Conservation (phyloP, 192 early-diverging fungal genomes). For the Podila clonocystis region DNA sequence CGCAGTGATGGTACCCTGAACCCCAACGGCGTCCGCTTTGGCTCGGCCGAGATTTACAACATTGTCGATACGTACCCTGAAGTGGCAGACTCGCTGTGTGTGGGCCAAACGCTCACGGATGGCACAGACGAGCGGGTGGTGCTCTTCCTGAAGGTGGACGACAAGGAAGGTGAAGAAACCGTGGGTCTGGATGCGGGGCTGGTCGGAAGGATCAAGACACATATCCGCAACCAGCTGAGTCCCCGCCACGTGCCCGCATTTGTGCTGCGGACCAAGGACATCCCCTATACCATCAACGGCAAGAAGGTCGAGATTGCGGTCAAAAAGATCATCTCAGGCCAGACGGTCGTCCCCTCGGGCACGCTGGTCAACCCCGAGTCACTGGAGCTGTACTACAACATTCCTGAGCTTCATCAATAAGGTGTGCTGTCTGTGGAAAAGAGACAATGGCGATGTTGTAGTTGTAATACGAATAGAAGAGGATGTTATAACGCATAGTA, state of each 20-base stretch:
- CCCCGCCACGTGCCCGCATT: slow-evolving; percentile 93
- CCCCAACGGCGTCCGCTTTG: slow-evolving; percentile 93
- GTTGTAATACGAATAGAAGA: too few relatives aligned
- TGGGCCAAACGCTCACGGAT: slow-evolving; percentile 83
- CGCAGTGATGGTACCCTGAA: slow-evolving; percentile 93
- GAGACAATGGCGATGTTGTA: not conserved
- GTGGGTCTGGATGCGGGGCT: slow-evolving; percentile 70
- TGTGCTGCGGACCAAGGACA: slow-evolving; percentile 79
- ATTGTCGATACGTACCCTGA: slow-evolving; percentile 85
- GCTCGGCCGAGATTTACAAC: slow-evolving; percentile 95
- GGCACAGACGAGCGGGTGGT: slow-evolving; percentile 92
- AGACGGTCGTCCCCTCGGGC: slow-evolving; percentile 79
- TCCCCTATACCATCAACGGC: slow-evolving; percentile 96
- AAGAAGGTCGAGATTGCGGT: slow-evolving; percentile 99
- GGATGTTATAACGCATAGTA: too few relatives aligned
- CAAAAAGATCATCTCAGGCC: slow-evolving; percentile 85
- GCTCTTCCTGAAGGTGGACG: slow-evolving; percentile 88
- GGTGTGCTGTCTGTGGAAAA: not conserved
- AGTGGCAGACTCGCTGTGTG: slow-evolving; percentile 86
- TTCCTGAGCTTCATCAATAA: slow-evolving; percentile 70
- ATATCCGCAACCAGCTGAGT: slow-evolving; percentile 87
- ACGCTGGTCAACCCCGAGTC: slow-evolving; percentile 93
- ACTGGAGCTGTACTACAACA: slow-evolving; percentile 81
- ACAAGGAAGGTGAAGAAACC: slow-evolving; percentile 72
- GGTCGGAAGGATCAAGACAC: slow-evolving; percentile 73